Evolutionary conservation across 2,329 filamentous ascomycete species (phyloP).

Genomic region (Alternaria postmessia): DNA sequence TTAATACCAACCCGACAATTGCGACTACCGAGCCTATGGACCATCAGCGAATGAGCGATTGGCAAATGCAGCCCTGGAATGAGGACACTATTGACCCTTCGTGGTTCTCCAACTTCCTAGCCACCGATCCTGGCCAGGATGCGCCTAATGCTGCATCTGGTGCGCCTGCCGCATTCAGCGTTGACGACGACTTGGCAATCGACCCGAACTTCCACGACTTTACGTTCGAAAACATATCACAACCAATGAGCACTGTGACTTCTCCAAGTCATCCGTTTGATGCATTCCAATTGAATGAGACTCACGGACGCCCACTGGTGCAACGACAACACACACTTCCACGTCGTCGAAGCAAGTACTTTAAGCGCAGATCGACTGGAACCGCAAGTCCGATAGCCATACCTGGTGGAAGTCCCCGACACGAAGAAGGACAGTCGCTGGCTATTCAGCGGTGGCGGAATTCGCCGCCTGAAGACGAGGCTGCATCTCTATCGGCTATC

Average conservation of each 20-base stretch:
- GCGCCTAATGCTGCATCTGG: neutral
- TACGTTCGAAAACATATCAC: neutral
- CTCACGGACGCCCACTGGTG: neutral
- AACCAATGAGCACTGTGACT: neutral
- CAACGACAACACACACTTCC: conserved; percentile 24
- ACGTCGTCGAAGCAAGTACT: conserved; percentile 28
- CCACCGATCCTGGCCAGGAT: conserved; percentile 1
- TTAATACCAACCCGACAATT: neutral
- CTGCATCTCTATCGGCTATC: conserved; percentile 68
- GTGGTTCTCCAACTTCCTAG: conserved; percentile 9
- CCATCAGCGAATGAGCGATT: conserved; percentile 5
- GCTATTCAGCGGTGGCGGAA: conserved; percentile 71
- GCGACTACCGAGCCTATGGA: conserved; percentile 5
- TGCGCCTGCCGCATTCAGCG: conserved; percentile 3
- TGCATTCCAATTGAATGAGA: neutral
- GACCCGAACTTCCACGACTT: conserved; percentile 1
- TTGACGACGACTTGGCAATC: neutral
- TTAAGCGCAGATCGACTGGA: conserved; percentile 16
- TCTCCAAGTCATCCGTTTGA: conserved; percentile 4
- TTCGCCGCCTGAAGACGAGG: conserved; percentile 71
- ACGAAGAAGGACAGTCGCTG: conserved; percentile 23
- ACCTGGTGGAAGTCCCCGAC: neutral
- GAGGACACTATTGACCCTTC: conserved; percentile 10
- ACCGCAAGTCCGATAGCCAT: conserved; percentile 20
- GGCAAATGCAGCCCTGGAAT: conserved; percentile 7